These are phyloP conservation scores for Larix kaempferi DNA, from an alignment of 75 land plant species.

Conservation along the genomic window DNA sequence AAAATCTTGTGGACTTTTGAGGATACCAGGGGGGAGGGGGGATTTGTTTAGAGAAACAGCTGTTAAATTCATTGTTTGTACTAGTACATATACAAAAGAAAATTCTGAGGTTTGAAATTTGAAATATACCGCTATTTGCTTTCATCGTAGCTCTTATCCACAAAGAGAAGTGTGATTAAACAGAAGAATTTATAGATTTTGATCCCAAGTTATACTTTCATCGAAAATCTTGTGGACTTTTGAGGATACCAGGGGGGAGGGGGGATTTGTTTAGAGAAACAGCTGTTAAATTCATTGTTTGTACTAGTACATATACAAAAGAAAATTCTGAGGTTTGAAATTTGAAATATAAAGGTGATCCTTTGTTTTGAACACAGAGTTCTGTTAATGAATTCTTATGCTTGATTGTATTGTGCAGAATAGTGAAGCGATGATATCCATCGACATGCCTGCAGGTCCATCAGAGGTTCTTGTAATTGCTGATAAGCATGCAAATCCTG, in stretches of 20 bases:
- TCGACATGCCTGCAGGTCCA: constrained; percentile 99
- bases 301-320: neutral
- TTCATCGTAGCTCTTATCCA: neutral
- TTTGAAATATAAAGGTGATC: neutral
- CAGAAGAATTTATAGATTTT: neutral
- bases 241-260: neutral
- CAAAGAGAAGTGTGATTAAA: neutral
- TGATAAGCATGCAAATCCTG: constrained; percentile 81
- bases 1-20: neutral
- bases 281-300: neutral
- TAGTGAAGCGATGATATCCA: constrained; percentile 98
- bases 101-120: neutral
- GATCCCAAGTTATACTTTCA: neutral
- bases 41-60: neutral
- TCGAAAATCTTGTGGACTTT: neutral
- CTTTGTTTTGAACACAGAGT: neutral
- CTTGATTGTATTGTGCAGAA: constrained; percentile 46
- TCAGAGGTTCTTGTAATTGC: constrained; percentile 99
- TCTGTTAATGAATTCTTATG: neutral
- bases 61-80: neutral
- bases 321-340: neutral
- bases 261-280: neutral
- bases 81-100: neutral
- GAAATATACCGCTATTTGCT: neutral
- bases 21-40: neutral